Base-by-base conservation (phyloP, 805 yeast genomes). In the Saturnispora saitoi region DNA sequence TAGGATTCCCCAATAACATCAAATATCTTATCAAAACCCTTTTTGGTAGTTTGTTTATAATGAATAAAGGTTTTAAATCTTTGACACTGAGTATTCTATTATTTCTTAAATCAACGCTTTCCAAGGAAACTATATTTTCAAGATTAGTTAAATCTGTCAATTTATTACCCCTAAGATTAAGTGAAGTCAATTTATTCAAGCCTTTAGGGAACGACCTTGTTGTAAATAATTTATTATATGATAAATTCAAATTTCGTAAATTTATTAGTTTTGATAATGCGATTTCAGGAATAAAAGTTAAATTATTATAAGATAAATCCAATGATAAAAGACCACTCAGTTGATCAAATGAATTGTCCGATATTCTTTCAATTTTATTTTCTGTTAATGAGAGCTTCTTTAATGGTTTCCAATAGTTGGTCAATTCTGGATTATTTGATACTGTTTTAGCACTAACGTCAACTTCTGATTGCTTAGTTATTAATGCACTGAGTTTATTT, bases 251-350 rank as follows among this genome's bases (percentile, higher is more conserved):
- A 47, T 77, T 75, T 54, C 74, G 76, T 52, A 78, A 60, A 57
- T 70, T 71, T 2, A 62, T 55, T 32, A 81, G 68, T 42, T 71
- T 71, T 14, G 72, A 68, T 39, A 81, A 66, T 4, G 83, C 79
- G 6, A 49, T 57, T n/a, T 65, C 64, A 0, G 86, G 86, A 9
- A 81, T 55, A 8, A 63, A 61, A 22, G 70, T 70, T 29, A 81
- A 63, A 36, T 70, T 60, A 55, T 81, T 81, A 50, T 71, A 69
- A 2, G 86, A 80, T 30, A 81, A 61, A 56, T 81, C 83, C 45
- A 81, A 67, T 2, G 73, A 65, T 1, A 70, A 57, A 11, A 73
- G 55, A 41, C 65, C 62, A 17, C 54, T 59, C 19, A 64, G 55
- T 37, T 52, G 59, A 42, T 58, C 65, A 50, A 68, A 68, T 36